Conservation (phyloP, 2,329 filamentous ascomycete species). For the Plectosphaerella cucumerina region DNA sequence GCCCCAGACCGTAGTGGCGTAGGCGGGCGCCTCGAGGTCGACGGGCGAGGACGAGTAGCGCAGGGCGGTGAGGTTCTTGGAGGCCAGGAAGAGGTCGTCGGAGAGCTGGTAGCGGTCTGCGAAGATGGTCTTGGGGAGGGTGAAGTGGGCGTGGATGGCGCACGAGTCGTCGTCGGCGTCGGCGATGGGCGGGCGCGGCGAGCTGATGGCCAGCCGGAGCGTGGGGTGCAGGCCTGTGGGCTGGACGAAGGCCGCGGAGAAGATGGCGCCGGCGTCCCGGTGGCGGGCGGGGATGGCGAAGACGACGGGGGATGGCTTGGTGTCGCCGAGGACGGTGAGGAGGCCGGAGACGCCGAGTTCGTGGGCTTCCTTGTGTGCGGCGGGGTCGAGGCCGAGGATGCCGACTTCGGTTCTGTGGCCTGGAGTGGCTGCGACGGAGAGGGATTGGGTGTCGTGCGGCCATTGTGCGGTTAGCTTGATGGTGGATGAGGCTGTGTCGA, state of each 20-base stretch:
- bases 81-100: conserved; percentile 71
- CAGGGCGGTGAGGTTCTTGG: conserved; percentile 70
- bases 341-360: conserved; percentile 77
- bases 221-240: conserved; percentile 84
- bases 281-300: conserved; percentile 85
- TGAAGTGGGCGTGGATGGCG: conserved; percentile 73
- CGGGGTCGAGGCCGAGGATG: conserved; percentile 63
- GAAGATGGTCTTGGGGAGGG: conserved; percentile 77
- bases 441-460: conserved; percentile 38
- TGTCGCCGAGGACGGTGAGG: conserved; percentile 71
- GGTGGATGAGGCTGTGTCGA: conserved; percentile 61
- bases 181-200: conserved; percentile 43
- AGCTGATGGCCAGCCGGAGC: conserved; percentile 62
- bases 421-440: conserved; percentile 35
- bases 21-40: conserved; percentile 87
- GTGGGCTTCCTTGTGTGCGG: conserved; percentile 57
- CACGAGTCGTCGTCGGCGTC: conserved; percentile 52
- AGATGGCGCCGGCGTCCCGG: conserved; percentile 41
- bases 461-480: conserved; percentile 64
- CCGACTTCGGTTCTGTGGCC: conserved; percentile 72
- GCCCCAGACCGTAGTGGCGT: conserved; percentile 73
- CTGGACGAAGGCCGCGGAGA: conserved; percentile 58
- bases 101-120: conserved; percentile 82
- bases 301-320: conserved; percentile 66
- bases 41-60: conserved; percentile 70